A percentile compares a stretch with the other conserved stretches of the same genome.
phyloP scores from a whole-genome alignment of 768 basidiomycete species.

The Leccinum broughii region DNA sequence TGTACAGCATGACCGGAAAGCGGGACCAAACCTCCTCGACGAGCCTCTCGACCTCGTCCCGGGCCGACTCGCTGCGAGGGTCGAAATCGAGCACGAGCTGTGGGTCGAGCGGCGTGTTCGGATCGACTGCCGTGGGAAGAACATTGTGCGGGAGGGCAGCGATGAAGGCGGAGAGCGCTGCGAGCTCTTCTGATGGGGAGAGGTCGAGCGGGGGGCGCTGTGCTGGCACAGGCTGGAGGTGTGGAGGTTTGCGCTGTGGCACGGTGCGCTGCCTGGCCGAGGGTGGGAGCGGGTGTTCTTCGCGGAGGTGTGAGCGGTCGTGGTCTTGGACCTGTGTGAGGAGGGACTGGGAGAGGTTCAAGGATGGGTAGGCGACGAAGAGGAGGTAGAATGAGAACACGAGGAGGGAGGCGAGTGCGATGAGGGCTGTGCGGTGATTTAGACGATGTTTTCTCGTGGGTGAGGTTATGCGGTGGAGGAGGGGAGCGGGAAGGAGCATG shows the following conservation, averaged over 20 bases:
- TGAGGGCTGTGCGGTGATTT: constrained; percentile 52
- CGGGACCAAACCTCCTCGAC: constrained; percentile 68
- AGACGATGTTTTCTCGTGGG: constrained; percentile 35
- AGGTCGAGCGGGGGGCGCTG: constrained; percentile 47
- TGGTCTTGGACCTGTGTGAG: constrained; percentile 25
- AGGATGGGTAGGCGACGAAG: constrained; percentile 46
- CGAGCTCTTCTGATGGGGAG: constrained; percentile 61
- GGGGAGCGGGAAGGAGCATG: constrained; percentile 36
- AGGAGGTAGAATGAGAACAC: constrained; percentile 56
- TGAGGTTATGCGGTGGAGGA: constrained; percentile 23
- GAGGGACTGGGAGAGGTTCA: constrained; percentile 38
- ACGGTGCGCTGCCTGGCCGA: constrained; percentile 6
- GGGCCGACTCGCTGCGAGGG: constrained; percentile 60
- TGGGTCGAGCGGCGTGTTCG: constrained; percentile 67
- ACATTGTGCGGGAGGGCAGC: constrained; percentile 74
- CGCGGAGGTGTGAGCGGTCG: constrained; percentile 3
- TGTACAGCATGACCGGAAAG: constrained; percentile 75
- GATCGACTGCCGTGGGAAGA: constrained; percentile 66
- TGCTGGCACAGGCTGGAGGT: constrained; percentile 10
- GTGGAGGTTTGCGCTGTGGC: constrained; percentile 21
- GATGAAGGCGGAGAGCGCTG: constrained; percentile 72
- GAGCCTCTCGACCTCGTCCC: constrained; percentile 58
- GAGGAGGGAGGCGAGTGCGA: constrained; percentile 54
- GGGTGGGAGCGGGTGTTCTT: constrained; percentile 28
- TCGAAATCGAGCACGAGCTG: constrained; percentile 84